phyloP scores from a whole-genome alignment of 1,284 basidiomycete genomes.

The Trichosporon sp. region DNA sequence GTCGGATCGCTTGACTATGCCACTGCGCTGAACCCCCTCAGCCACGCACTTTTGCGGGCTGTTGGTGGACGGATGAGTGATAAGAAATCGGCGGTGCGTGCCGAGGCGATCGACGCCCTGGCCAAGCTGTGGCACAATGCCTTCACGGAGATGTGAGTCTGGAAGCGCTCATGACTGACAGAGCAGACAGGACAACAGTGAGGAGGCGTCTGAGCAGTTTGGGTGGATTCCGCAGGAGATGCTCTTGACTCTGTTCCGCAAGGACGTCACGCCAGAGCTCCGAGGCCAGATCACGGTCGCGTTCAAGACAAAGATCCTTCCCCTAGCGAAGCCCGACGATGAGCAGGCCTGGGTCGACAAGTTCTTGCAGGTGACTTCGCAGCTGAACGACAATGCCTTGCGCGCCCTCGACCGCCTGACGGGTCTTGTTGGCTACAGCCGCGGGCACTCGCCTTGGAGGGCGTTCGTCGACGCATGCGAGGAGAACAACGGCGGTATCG shows the following conservation, averaged over 20 bases:
- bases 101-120: slow-evolving; percentile 71
- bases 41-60: slow-evolving; percentile 59
- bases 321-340: slow-evolving; percentile 60
- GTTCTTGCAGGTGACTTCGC: slow-evolving; percentile 67
- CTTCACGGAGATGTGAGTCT: slow-evolving; percentile 75
- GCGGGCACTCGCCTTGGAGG: slow-evolving; percentile 38
- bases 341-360: slow-evolving; percentile 82
- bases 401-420: slow-evolving; percentile 61
- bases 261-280: slow-evolving; percentile 56
- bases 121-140: slow-evolving; percentile 77
- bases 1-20: slow-evolving; percentile 87
- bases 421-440: slow-evolving; percentile 54
- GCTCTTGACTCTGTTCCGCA: slow-evolving; percentile 53
- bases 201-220: slow-evolving; percentile 71
- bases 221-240: slow-evolving; percentile 87
- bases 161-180: background rate
- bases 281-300: slow-evolving; percentile 32
- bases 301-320: slow-evolving; percentile 71
- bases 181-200: slow-evolving; percentile 70
- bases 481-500: slow-evolving; percentile 66
- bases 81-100: slow-evolving; percentile 78
- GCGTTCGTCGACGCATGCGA: slow-evolving; percentile 65
- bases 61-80: slow-evolving; percentile 74
- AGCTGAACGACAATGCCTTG: slow-evolving; percentile 61
- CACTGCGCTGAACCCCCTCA: slow-evolving; percentile 76